Conservation (phyloP, 495 filamentous ascomycete genomes). For the Aeminium ludgeri region DNA sequence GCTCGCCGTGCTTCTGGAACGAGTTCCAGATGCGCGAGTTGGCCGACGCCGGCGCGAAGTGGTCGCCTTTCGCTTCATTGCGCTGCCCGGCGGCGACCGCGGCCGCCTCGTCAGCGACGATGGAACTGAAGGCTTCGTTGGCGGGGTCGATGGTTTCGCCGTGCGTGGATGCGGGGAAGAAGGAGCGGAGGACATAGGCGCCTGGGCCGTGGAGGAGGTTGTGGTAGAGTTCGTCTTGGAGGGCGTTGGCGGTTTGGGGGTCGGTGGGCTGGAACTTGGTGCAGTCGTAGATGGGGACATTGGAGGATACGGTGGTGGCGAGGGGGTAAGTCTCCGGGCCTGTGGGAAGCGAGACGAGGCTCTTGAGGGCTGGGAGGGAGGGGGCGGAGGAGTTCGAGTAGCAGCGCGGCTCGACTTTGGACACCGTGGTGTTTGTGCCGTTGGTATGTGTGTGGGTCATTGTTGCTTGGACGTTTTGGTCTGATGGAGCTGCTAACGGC, state of each 20-base stretch:
- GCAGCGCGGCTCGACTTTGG: slow-evolving; percentile 11
- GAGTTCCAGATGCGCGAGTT: slow-evolving; percentile 44
- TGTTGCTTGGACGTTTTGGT: too few species aligned
- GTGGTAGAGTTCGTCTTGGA: slow-evolving; percentile 41
- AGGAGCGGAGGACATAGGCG: slow-evolving; percentile 33
- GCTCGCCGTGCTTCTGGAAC: slow-evolving; percentile 36
- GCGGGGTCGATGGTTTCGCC: slow-evolving; percentile 21
- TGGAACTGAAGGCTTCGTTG: slow-evolving; percentile 30
- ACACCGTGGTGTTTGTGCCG: neutral
- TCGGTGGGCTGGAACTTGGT: slow-evolving; percentile 17
- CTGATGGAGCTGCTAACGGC: too few species aligned
- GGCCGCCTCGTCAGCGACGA: slow-evolving; percentile 27
- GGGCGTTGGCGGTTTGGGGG: slow-evolving; percentile 13
- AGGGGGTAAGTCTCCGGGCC: slow-evolving; percentile 28
- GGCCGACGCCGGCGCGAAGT: slow-evolving; percentile 32
- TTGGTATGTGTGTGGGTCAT: too few species aligned
- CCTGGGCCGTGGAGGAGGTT: slow-evolving; percentile 35
- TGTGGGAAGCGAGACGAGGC: slow-evolving; percentile 28
- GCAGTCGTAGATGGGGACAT: slow-evolving; percentile 38
- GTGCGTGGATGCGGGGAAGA: slow-evolving; percentile 23
- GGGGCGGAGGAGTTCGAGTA: slow-evolving; percentile 13
- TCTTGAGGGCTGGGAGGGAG: slow-evolving; percentile 24
- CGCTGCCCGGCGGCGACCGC: neutral
- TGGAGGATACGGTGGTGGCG: slow-evolving; percentile 24
- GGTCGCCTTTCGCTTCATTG: slow-evolving; percentile 31